A percentile compares a stretch with the other conserved stretches of the same genome.
Conservation (phyloP, 495 filamentous ascomycete species). For the Cetradonia linearis region DNA sequence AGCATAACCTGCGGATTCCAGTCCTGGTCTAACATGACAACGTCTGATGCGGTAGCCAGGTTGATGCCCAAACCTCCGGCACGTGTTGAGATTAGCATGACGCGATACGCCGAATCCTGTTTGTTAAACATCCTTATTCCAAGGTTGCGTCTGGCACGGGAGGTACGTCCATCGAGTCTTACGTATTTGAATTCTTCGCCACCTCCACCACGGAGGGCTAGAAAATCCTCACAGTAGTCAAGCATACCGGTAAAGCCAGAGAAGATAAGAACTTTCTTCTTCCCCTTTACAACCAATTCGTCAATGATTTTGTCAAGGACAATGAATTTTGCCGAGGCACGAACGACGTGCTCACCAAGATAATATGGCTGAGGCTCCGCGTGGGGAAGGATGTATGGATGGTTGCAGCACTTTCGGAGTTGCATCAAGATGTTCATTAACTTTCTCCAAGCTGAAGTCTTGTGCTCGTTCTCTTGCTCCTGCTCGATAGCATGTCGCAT, state of each 20-base stretch:
- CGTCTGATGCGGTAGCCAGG: slow-evolving; percentile 47
- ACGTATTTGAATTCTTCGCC: slow-evolving; percentile 39
- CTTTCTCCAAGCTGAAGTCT: slow-evolving; percentile 40
- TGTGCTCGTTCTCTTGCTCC: slow-evolving; percentile 29
- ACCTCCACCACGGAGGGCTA: slow-evolving; percentile 40
- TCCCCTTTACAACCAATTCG: slow-evolving; percentile 44
- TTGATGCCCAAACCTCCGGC: slow-evolving; percentile 59
- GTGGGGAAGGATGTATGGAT: slow-evolving; percentile 48
- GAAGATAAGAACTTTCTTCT: slow-evolving; percentile 55
- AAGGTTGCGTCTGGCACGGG: slow-evolving; percentile 45
- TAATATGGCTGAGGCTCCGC: slow-evolving; percentile 44
- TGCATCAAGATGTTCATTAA: slow-evolving; percentile 58
- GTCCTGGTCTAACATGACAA: slow-evolving; percentile 56
- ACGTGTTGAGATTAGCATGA: slow-evolving; percentile 55
- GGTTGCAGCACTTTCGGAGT: slow-evolving; percentile 53
- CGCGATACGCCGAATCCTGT: slow-evolving; percentile 36
- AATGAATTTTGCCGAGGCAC: slow-evolving; percentile 54
- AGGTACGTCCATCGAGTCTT: slow-evolving; percentile 49
- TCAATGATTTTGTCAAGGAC: slow-evolving; percentile 51
- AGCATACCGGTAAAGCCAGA: slow-evolving; percentile 51
- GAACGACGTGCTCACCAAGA: slow-evolving; percentile 43
- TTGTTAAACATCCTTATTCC: slow-evolving; percentile 50
- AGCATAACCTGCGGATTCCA: slow-evolving; percentile 57
- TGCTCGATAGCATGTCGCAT: slow-evolving; percentile 37
- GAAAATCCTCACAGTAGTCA: slow-evolving; percentile 49